Evolutionary conservation across 345 rosid species (phyloP).

Genomic region (Gynandropsis gynandra): DNA sequence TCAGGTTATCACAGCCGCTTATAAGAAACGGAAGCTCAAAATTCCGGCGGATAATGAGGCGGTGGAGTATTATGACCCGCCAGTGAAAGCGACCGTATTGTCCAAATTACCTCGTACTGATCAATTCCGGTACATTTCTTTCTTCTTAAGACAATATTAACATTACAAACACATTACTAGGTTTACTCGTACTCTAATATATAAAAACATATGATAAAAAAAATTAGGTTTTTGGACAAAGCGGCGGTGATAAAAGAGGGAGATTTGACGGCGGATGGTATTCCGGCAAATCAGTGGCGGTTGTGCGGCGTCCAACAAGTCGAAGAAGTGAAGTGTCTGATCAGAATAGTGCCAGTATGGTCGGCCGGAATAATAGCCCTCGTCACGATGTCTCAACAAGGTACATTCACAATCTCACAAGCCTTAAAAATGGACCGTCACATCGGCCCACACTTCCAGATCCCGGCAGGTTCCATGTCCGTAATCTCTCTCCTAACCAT

Average conservation of each 20-base stretch:
- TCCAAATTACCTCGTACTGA: slow-evolving; percentile 54
- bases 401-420: slow-evolving; percentile 42
- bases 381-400: slow-evolving; percentile 37
- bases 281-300: slow-evolving; percentile 34
- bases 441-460: slow-evolving; percentile 47
- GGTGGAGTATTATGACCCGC: slow-evolving; percentile 48
- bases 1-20: slow-evolving; percentile 51
- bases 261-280: slow-evolving; percentile 43
- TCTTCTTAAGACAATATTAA: too few species aligned
- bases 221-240: slow-evolving; percentile 66
- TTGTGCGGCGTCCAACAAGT: slow-evolving; percentile 59
- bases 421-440: slow-evolving; percentile 53
- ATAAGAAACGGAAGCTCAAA: slow-evolving; percentile 31
- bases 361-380: slow-evolving; percentile 40
- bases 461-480: slow-evolving; percentile 42
- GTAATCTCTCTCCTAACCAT: slow-evolving; percentile 43
- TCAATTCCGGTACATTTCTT: too few species aligned
- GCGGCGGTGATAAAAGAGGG: slow-evolving; percentile 44
- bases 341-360: slow-evolving; percentile 50
- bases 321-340: slow-evolving; percentile 59
- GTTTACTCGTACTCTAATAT: too few species aligned
- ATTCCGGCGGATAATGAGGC: slow-evolving; percentile 4
- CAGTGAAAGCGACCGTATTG: slow-evolving; percentile 24
- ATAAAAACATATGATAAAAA: too few species aligned
- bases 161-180: too few species aligned